Conservation (phyloP, 768 basidiomycete genomes). For the Termitomyces sp. region DNA sequence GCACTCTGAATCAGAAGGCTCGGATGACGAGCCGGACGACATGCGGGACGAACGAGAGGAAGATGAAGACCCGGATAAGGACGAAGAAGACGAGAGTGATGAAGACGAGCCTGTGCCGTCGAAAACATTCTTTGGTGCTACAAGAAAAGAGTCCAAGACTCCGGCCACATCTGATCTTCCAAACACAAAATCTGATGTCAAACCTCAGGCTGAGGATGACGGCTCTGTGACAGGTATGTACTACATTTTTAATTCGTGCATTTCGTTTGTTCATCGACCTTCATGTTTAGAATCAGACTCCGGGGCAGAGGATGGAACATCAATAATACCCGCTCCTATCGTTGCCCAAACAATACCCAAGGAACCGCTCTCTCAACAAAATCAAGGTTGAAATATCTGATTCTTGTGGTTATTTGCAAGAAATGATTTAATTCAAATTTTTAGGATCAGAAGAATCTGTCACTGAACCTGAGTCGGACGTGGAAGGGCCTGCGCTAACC, state of each 20-base stretch:
- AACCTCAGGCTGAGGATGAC: slow-evolving; percentile 15
- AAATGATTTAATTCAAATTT: background rate
- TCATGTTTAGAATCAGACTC: slow-evolving; percentile 24
- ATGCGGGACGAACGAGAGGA: slow-evolving; percentile 4
- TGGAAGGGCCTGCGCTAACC: slow-evolving; percentile 7
- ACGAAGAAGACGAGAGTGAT: slow-evolving; percentile 24
- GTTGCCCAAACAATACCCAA: background rate
- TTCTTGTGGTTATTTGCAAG: background rate
- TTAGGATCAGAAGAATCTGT: slow-evolving; percentile 16
- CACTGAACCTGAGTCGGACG: slow-evolving; percentile 39
- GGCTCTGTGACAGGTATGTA: slow-evolving; percentile 38
- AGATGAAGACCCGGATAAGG: slow-evolving; percentile 18
- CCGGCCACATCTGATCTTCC: slow-evolving; percentile 2
- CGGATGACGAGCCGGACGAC: slow-evolving; percentile 21
- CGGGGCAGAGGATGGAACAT: slow-evolving; percentile 6
- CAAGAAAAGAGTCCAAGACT: slow-evolving; percentile 7
- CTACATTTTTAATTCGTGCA: background rate
- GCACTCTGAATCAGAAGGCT: slow-evolving; percentile 50
- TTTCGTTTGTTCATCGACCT: background rate
- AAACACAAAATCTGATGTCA: background rate
- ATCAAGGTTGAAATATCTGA: slow-evolving; percentile 7
- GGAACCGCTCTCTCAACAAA: slow-evolving; percentile 4
- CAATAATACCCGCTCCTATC: background rate
- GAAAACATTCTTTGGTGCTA: slow-evolving; percentile 16
- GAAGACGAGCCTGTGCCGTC: slow-evolving; percentile 18